Percentiles rank a stretch among this genome's conserved stretches.
Conservation (phyloP, 331 rosid species). For the Acacia concinna region DNA sequence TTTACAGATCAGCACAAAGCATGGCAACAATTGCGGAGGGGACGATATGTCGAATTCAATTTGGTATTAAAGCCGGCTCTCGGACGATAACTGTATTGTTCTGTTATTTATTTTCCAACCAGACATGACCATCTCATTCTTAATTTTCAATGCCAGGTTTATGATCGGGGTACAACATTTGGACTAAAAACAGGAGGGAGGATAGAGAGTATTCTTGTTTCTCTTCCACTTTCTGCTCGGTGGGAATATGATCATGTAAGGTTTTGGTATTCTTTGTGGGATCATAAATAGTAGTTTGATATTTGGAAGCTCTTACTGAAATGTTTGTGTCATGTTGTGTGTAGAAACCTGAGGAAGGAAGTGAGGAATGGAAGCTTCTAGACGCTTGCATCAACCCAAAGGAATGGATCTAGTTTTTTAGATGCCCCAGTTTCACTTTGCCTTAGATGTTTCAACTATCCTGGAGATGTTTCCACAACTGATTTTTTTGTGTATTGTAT, state of each 20-base stretch:
- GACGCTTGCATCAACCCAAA: constrained; percentile 97
- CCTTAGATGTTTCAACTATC: neutral
- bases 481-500: constrained; percentile 17
- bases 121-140: constrained; percentile 10
- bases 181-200: constrained; percentile 97
- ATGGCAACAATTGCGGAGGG: constrained; percentile 97
- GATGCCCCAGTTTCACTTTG: neutral
- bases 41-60: constrained; percentile 93
- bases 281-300: constrained; percentile 3
- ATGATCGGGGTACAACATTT: constrained; percentile 95
- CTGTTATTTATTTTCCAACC: neutral
- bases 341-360: constrained; percentile 98
- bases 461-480: constrained; percentile 14
- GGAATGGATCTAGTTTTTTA: constrained; percentile 68
- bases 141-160: constrained; percentile 55
- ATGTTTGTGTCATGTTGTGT: constrained; percentile 15
- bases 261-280: constrained; percentile 20
- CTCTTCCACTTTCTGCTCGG: constrained; percentile 88
- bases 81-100: neutral
- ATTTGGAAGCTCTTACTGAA: constrained; percentile 14
- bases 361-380: constrained; percentile 93
- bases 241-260: constrained; percentile 98
- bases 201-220: constrained; percentile 96
- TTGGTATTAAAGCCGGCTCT: constrained; percentile 52
- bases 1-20: constrained; percentile 80